phyloP scores from a whole-genome alignment of 2,329 filamentous ascomycete species.

The Akanthomyces muscarius region DNA sequence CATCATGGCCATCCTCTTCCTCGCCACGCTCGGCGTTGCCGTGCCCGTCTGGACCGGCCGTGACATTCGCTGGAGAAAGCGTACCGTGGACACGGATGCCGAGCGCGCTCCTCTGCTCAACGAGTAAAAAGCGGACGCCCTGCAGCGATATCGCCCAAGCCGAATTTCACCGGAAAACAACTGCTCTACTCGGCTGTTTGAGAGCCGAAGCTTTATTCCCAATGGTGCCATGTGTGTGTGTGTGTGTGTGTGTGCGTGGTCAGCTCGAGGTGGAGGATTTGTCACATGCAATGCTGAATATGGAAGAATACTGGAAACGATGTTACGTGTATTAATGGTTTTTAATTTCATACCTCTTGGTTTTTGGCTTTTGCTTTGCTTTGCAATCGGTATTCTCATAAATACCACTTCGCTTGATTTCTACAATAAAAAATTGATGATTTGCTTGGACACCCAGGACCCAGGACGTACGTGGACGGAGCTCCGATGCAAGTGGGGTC shows the following conservation, averaged over 20 bases:
- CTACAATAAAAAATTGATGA: neutral
- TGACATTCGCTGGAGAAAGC: constrained; percentile 47
- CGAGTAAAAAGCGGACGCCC: constrained; percentile 23
- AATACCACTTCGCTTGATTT: neutral
- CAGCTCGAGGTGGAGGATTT: neutral
- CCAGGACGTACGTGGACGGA: neutral
- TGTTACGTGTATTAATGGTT: neutral
- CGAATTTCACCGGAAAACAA: neutral
- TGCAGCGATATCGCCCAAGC: neutral
- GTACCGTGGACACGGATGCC: constrained; percentile 41
- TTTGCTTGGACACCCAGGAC: neutral
- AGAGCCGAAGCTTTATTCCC: neutral
- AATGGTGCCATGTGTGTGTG: neutral
- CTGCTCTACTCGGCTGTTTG: neutral
- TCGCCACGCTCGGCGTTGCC: constrained; percentile 62
- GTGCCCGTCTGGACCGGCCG: constrained; percentile 60
- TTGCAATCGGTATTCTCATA: neutral
- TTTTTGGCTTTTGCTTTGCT: neutral
- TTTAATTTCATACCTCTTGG: neutral
- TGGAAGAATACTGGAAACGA: neutral
- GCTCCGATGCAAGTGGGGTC: constrained; percentile 11
- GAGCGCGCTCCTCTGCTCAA: constrained; percentile 60
- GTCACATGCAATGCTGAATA: neutral
- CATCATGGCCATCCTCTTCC: constrained; percentile 72
- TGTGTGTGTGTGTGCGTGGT: neutral